Evolutionary conservation across 257 asterid genomes (phyloP).

Genomic region (Fraxinus quadrangulata): DNA sequence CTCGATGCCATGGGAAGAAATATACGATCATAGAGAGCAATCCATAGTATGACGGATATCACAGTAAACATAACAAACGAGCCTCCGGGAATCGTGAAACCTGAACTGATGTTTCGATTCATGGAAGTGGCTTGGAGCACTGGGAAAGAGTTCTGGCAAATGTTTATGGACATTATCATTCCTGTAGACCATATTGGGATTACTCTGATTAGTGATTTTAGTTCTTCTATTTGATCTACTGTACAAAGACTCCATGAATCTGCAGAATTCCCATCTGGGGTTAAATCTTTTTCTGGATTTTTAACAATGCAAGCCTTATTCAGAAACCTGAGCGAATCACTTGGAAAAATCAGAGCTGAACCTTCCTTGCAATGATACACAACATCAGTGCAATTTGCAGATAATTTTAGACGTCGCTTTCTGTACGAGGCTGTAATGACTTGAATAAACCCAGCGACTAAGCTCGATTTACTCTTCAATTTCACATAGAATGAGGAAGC

Average conservation of each 20-base stretch:
- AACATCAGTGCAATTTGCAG: slow-evolving; percentile 10
- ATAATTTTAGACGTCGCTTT: slow-evolving; percentile 40
- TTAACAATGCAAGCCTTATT: slow-evolving; percentile 68
- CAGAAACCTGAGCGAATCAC: slow-evolving; percentile 59
- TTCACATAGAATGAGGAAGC: slow-evolving; percentile 60
- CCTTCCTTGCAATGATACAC: slow-evolving; percentile 43
- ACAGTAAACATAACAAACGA: slow-evolving; percentile 51
- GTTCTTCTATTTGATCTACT: slow-evolving; percentile 73
- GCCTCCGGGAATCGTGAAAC: slow-evolving; percentile 68
- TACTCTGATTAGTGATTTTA: slow-evolving; percentile 57
- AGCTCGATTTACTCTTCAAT: slow-evolving; percentile 41
- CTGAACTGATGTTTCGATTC: slow-evolving; percentile 53
- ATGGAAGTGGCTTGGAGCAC: slow-evolving; percentile 64
- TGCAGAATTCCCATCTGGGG: slow-evolving; percentile 38
- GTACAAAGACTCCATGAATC: slow-evolving; percentile 69
- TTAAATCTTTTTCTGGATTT: slow-evolving; percentile 45
- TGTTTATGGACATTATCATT: slow-evolving; percentile 46
- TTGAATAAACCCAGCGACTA: slow-evolving; percentile 51
- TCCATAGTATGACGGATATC: slow-evolving; percentile 53
- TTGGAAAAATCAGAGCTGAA: slow-evolving; percentile 44
- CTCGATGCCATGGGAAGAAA: slow-evolving; percentile 61
- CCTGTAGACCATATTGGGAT: slow-evolving; percentile 77
- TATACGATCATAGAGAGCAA: slow-evolving; percentile 50
- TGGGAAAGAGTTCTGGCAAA: slow-evolving; percentile 53
- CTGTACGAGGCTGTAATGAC: slow-evolving; percentile 58